Evolutionary conservation across 108 stramenopile genomes (phyloP).

Genomic region (Parmales sp.): DNA sequence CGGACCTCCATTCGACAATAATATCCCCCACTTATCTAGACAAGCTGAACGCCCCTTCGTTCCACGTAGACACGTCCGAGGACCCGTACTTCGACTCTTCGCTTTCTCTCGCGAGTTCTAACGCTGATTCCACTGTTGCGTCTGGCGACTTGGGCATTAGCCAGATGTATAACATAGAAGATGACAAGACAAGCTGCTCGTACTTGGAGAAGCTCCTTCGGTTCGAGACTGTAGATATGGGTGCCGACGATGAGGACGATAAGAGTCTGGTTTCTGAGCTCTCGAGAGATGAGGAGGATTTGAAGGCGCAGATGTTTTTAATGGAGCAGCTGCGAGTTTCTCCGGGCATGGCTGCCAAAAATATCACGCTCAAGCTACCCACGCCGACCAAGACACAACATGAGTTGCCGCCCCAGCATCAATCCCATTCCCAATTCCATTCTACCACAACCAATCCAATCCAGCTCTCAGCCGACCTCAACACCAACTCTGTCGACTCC

Average conservation of each 20-base stretch:
- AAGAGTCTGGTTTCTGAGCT: too few relatives aligned
- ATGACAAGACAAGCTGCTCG: not conserved
- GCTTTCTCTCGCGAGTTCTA: not conserved
- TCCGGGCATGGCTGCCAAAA: slow-evolving; percentile 1
- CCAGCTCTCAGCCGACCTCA: not conserved
- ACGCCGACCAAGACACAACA: not conserved
- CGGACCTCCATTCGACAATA: not conserved
- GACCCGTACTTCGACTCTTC: not conserved
- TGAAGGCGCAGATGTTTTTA: not conserved
- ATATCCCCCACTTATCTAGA: not conserved
- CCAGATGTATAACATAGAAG: not conserved
- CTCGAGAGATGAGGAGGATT: too few relatives aligned
- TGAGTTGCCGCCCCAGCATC: not conserved
- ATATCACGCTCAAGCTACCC: not conserved
- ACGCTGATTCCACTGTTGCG: not conserved
- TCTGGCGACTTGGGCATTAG: not conserved
- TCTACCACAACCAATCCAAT: not conserved
- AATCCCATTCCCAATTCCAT: not conserved
- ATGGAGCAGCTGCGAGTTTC: not conserved
- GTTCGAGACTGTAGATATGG: too few relatives aligned
- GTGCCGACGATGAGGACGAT: too few relatives aligned
- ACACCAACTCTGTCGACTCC: not conserved
- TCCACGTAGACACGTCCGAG: not conserved
- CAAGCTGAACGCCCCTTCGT: not conserved
- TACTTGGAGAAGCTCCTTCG: not conserved